Evolutionary conservation across 23 red algal genomes (phyloP), one percentile per base, ranked within the genome.

Genomic region (Gracilaria vermiculophylla): DNA sequence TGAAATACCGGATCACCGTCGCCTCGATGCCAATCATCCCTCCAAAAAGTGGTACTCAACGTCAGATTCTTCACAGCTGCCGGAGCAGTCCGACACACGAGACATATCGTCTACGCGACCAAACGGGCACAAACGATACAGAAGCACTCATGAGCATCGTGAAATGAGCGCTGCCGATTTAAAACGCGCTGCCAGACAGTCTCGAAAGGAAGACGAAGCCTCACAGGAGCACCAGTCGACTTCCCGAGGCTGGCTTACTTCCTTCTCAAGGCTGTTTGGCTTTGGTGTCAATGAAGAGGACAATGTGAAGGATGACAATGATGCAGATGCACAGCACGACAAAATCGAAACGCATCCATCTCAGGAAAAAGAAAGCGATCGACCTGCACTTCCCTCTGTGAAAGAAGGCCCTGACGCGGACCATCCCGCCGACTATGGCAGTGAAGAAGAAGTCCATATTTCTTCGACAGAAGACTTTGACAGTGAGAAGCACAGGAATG

Each of bases 271-370:
- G 33, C 36, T 73, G 67, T 48, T 73, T 73, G 67, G 67, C 28
- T 47, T 73, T 14, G 67, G 39, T 73, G 42, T 73, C 67, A 73
- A 42, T 73, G 67, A 73, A 6, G 39, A 45, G 15, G 40, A 42
- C 8, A 28, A 15, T 7, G 67, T 24, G 1, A 73, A 73, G 21
- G n/a, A 10, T 21, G 39, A 11, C 13, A 47, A 20, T 11, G 37
- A 11, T 12, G 17, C 5, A 45, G 39, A 73, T 5, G 5, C 11
- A 39, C 9, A 5, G 3, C n/a, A 70, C 34, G 34, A 42, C 35
- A 73, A 28, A 15, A 23, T 21, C 17, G 39, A 42, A 42, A 23
- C 67, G 5, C 39, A 44, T 25, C 1, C 40, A 1, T 24, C 39
- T 24, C 39, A 29, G 20, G 39, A 23, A 8, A 19, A 7, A 1